Conservation (phyloP, 495 filamentous ascomycete species). For the Neurospora discreta region DNA sequence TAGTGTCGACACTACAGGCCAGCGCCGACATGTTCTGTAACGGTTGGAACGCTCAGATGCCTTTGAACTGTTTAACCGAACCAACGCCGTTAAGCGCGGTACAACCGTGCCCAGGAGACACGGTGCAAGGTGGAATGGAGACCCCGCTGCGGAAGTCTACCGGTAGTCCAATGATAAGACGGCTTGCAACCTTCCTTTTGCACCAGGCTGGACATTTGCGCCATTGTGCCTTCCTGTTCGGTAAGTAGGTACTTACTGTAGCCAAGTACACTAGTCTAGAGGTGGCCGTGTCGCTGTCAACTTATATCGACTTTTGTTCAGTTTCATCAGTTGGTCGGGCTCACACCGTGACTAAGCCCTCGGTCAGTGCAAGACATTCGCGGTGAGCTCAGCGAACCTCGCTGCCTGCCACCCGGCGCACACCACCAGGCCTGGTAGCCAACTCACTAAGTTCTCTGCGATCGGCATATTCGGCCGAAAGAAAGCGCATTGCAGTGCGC, state of each 20-base stretch:
- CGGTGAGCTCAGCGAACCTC: not conserved
- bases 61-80: not conserved
- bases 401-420: not conserved
- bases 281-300: not conserved
- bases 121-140: not conserved
- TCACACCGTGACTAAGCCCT: not conserved
- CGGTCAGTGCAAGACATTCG: not conserved
- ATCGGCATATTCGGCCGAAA: not conserved
- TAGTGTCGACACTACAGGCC: not conserved
- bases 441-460: not conserved
- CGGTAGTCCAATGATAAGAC: not conserved
- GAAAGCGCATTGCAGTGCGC: not conserved
- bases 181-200: not conserved
- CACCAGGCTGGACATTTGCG: not conserved
- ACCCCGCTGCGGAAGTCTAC: not conserved
- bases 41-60: not conserved
- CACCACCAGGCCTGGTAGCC: not conserved
- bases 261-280: not conserved
- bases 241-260: not conserved
- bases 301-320: not conserved
- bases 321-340: not conserved
- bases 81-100: not conserved
- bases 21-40: not conserved
- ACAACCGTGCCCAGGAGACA: not conserved
- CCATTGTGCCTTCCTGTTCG: not conserved